Percentiles rank a stretch among this genome's conserved stretches.
Evolutionary conservation across 345 rosid genomes (phyloP).

Genomic region (Melaleuca alternifolia): DNA sequence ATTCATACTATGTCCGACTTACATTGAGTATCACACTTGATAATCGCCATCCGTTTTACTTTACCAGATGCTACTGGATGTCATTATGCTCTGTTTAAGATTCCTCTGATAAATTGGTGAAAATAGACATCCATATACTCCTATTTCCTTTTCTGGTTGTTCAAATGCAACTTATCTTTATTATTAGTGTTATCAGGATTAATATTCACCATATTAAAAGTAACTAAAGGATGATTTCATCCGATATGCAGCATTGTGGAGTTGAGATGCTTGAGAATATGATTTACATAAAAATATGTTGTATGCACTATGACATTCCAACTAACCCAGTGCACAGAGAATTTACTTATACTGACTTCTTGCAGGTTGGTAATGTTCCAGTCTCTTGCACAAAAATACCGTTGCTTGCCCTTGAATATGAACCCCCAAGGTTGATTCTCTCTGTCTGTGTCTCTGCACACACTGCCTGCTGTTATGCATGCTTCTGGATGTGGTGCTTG

Average conservation of each 20-base stretch:
- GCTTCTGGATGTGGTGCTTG: background rate
- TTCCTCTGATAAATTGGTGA: background rate
- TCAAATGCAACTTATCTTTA: background rate
- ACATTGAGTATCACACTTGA: background rate
- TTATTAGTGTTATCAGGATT: background rate
- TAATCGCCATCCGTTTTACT: background rate
- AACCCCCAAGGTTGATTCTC: constrained; percentile 64
- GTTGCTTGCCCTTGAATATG: constrained; percentile 70
- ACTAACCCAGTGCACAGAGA: background rate
- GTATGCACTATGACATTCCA: background rate
- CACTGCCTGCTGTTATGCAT: background rate
- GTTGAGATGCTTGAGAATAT: background rate
- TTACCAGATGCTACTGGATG: background rate
- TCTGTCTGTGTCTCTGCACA: background rate
- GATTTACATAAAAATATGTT: background rate
- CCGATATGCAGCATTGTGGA: background rate
- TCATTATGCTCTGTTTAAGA: background rate
- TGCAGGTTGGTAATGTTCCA: constrained; percentile 74
- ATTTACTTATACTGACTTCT: background rate
- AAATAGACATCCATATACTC: background rate
- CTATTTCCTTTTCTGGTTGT: background rate
- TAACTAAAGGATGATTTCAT: background rate
- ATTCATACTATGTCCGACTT: background rate
- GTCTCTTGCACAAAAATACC: constrained; percentile 77
- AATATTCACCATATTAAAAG: background rate